Evolutionary conservation across 1,284 basidiomycete genomes (phyloP), one percentile per base, ranked within the genome.

Genomic region (Athelia psychrophila): DNA sequence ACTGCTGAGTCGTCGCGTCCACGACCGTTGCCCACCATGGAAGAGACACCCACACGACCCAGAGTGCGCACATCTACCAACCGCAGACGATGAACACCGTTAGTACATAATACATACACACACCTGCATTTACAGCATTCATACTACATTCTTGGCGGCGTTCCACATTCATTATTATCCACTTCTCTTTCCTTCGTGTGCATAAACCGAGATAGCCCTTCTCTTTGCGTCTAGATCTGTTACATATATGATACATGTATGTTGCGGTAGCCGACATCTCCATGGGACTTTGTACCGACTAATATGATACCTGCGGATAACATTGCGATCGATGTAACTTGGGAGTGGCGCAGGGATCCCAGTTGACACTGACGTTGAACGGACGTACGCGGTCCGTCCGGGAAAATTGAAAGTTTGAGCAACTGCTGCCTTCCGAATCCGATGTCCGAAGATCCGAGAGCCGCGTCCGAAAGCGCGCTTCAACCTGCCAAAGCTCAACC

Each of bases 31-130:
- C 66, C 65, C 49, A 65, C 62, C 22, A 75, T 67, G 56, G 80
- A 85, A 53, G 83, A 86, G 61, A 86, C 83, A 2, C 83, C 83
- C 25, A 86, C 83, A 18, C 73, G 80, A 53, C 83, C 83, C 25
- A 76, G 84, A 48, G 70, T 76, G 62, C 73, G 77, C 56, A 67
- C 40, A 33, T 55, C 56, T 46, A 54, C 56, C 24, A 40, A 56
- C 54, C 68, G 70, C 25, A 64, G 66, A 57, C 64, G 67, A 51
- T 71, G 59, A 67, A 32, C 46, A 38, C 27, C 51, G n/a, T 52
- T 20, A 25, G 32, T 38, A 42, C 38, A 42, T 42, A n/a, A 8
- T 22, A 42, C 20, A 30, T 30, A 30, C 27, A 30, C 27, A 30
- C 13, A 30, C 27, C 27, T 30, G 27, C 27, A 30, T 42, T n/a